These are phyloP conservation scores for Pisolithus sp. DNA, from an alignment of 768 basidiomycete genomes.

Conservation along the genomic window DNA sequence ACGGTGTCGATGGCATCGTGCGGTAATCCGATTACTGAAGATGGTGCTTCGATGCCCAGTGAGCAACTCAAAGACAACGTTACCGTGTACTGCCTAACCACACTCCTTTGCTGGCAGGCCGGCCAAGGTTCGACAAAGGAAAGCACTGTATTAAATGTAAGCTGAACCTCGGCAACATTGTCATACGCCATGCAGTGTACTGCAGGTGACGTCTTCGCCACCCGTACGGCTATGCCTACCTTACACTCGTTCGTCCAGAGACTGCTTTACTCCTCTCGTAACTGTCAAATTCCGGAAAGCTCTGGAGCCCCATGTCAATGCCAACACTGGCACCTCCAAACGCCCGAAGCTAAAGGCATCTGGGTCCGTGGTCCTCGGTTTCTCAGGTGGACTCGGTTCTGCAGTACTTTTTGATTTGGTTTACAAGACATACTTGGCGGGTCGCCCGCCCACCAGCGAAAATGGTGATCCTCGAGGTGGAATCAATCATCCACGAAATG, in stretches of 20 bases:
- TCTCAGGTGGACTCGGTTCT: slow-evolving; percentile 78
- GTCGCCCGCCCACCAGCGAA: slow-evolving; percentile 17
- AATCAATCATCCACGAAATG: slow-evolving; percentile 58
- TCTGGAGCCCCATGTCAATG: slow-evolving; percentile 60
- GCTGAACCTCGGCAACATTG: slow-evolving; percentile 52
- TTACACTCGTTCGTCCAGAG: slow-evolving; percentile 31
- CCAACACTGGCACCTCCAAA: slow-evolving; percentile 46
- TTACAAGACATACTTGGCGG: slow-evolving; percentile 48
- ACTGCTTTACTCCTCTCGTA: slow-evolving; percentile 61
- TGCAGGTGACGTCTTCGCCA: slow-evolving; percentile 55
- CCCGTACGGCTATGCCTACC: background rate
- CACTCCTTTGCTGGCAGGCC: slow-evolving; percentile 34
- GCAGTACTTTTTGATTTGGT: slow-evolving; percentile 67
- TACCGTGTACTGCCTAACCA: background rate
- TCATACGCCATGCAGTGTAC: slow-evolving; percentile 76
- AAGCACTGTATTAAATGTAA: slow-evolving; percentile 74
- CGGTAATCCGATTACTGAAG: slow-evolving; percentile 55
- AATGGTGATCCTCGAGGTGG: slow-evolving; percentile 42
- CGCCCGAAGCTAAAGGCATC: slow-evolving; percentile 57
- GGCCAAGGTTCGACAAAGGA: slow-evolving; percentile 60
- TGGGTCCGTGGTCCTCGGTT: slow-evolving; percentile 62
- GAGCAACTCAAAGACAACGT: slow-evolving; percentile 18
- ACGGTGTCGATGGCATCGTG: slow-evolving; percentile 39
- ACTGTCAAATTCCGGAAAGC: slow-evolving; percentile 57
- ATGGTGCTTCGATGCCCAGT: slow-evolving; percentile 66